phyloP scores from a whole-genome alignment of 225 moss, liverwort and hornwort genomes.

The Anthoceros angustus region DNA sequence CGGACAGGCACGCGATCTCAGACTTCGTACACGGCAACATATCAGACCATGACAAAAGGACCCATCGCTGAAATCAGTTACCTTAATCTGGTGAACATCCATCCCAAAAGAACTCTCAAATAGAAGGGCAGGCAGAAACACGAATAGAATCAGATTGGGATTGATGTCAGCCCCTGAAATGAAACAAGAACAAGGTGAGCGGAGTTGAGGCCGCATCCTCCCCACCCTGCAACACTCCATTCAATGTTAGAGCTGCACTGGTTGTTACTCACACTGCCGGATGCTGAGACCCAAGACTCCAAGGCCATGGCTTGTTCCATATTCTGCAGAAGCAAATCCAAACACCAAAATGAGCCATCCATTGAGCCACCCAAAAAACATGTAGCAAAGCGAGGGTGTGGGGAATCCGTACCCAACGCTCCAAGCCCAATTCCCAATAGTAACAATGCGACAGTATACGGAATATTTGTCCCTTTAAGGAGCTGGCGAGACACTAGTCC shows the following conservation, averaged over 20 bases:
- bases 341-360: not conserved
- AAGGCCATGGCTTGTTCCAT: constrained; percentile 57
- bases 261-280: constrained; percentile 49
- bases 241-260: too few species aligned
- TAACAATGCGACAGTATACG: constrained; percentile 84
- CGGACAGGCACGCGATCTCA: not conserved
- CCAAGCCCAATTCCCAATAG: constrained; percentile 60
- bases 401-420: constrained; percentile 33
- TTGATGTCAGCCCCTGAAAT: constrained; percentile 70
- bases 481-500: constrained; percentile 60
- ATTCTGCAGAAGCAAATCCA: constrained; percentile 33
- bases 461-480: constrained; percentile 44
- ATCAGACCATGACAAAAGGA: too few species aligned
- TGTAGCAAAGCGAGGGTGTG: not conserved
- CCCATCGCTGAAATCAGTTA: constrained; percentile 7
- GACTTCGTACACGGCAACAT: too few species aligned
- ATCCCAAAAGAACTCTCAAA: constrained; percentile 95
- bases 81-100: constrained; percentile 90
- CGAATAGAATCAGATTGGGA: constrained; percentile 67
- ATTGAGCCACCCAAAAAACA: not conserved
- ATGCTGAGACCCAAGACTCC: constrained; percentile 72
- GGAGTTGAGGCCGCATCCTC: too few species aligned
- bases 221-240: too few species aligned
- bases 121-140: constrained; percentile 91
- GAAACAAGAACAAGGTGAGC: not conserved